Conservation (phyloP, 768 basidiomycete genomes). For the Termitomyces sp. region DNA sequence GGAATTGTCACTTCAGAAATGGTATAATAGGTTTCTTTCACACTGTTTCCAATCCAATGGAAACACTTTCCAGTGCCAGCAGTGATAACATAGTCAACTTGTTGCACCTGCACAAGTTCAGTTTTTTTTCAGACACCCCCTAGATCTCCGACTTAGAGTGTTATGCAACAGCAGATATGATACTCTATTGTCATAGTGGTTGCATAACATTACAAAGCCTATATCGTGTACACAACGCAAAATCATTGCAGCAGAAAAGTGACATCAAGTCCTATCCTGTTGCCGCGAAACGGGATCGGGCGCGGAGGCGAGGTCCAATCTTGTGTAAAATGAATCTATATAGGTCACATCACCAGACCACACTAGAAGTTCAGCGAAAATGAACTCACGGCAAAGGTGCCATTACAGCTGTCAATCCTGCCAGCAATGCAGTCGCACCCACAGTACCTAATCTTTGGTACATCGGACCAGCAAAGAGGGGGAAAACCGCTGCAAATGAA, state of each 20-base stretch:
- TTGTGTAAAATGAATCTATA: constrained; percentile 19
- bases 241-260: background rate
- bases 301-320: constrained; percentile 19
- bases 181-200: background rate
- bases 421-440: constrained; percentile 68
- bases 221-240: background rate
- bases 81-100: no score
- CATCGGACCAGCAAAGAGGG: constrained; percentile 60
- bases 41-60: no score
- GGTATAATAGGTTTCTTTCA: no score
- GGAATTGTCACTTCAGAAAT: no score
- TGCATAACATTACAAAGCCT: background rate
- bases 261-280: background rate
- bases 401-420: constrained; percentile 56
- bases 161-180: no score
- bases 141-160: no score
- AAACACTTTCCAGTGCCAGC: no score
- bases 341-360: background rate
- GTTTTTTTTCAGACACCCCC: no score
- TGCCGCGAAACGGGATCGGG: constrained; percentile 18
- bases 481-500: constrained; percentile 57
- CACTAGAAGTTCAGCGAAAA: background rate
- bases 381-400: constrained; percentile 54
- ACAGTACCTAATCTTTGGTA: constrained; percentile 66
- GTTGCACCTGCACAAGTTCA: no score